Evolutionary conservation across 2,329 filamentous ascomycete genomes (phyloP), one percentile per base, ranked within the genome.

Genomic region (Trichoderma sp.): DNA sequence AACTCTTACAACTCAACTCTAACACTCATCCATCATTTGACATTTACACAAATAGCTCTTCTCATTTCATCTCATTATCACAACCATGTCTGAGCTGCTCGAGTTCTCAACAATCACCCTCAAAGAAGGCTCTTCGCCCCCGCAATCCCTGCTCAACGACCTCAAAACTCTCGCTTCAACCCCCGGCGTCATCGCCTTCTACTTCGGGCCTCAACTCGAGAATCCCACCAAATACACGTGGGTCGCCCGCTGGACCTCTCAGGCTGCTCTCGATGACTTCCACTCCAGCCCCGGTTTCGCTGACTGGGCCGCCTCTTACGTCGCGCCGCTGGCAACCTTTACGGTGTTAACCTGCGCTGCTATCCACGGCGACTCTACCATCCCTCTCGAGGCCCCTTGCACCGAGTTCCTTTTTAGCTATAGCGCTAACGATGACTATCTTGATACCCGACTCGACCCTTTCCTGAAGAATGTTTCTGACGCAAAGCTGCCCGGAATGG

Each of bases 221-320:
- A 79, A 81, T 29, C 81, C 83, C 8, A 78, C 78, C 27, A 79
- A 76, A 41, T 84, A 81, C 80, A 78, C 82, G 64, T 80, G 83
- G 73, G 78, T 83, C 67, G 79, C 84, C 33, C 80, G 81, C 72
- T 86, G 85, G 85, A 76, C 78, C 60, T 83, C 83, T 9, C 73
- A 77, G 8, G 79, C 79, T 45, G 82, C 82, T 64, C 81, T 84
- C 77, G 78, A 81, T 75, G 83, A 83, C 76, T 88, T 87, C 76
- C 82, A 85, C 76, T 82, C 83, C 75, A 85, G 84, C 7, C 83
- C 84, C 31, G 83, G 81, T 76, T 85, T 84, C 72, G 83, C 84
- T 66, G 85, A 83, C 77, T 86, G 85, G 79, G 81, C 85, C 21
- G 83, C 83, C 53, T 83, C 83, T 9, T 79, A 85, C 56, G 80